phyloP scores from a whole-genome alignment of 306 rosid genomes.

The Astragalus membranaceus region DNA sequence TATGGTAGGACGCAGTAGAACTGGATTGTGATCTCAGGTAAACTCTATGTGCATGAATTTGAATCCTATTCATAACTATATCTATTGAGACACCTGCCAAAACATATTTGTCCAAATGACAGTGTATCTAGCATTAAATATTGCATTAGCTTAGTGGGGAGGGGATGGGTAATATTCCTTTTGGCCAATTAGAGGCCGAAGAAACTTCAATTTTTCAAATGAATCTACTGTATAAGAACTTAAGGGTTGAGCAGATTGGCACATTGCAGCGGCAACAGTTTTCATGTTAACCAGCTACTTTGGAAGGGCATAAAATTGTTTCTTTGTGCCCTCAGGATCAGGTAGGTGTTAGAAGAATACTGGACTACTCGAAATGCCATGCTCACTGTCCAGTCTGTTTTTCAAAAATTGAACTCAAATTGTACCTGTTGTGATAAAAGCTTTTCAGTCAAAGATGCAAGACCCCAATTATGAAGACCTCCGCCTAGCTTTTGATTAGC shows the following conservation, averaged over 20 bases:
- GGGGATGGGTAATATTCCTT: neutral
- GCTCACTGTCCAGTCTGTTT: conserved; percentile 6
- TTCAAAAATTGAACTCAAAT: conserved; percentile 9
- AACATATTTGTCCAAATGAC: neutral
- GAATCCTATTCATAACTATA: neutral
- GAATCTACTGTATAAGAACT: neutral
- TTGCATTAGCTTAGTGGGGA: neutral
- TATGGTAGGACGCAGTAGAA: neutral
- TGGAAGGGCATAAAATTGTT: neutral
- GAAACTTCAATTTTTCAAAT: neutral
- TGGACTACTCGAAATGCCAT: neutral
- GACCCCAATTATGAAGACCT: conserved; percentile 48
- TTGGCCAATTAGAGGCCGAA: neutral
- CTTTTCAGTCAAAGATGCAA: conserved; percentile 60
- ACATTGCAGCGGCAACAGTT: neutral
- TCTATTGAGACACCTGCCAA: neutral
- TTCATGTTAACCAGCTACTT: neutral
- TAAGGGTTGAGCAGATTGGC: neutral
- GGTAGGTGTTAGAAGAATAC: neutral
- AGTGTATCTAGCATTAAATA: neutral
- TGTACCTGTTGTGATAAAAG: conserved; percentile 68
- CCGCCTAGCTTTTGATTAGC: conserved; percentile 71
- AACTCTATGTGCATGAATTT: neutral
- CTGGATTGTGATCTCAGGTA: neutral
- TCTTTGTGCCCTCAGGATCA: neutral